phyloP scores from a whole-genome alignment of 164 flowering plant species.

The Stephania cephalantha region DNA sequence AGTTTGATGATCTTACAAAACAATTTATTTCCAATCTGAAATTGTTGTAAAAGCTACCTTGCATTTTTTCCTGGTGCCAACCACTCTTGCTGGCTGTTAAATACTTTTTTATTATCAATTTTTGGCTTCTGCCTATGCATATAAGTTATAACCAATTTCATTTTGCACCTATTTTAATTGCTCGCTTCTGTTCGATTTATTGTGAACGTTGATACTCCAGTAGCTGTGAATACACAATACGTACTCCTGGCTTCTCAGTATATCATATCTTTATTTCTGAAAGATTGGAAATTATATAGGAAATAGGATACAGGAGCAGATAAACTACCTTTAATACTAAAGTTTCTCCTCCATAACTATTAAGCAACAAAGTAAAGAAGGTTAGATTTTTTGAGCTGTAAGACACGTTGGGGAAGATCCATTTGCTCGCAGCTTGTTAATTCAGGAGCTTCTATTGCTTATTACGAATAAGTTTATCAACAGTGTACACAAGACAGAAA shows the following conservation, averaged over 20 bases:
- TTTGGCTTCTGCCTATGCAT: background rate
- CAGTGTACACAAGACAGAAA: background rate
- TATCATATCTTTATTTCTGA: background rate
- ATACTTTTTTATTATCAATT: background rate
- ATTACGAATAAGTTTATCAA: background rate
- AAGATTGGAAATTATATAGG: background rate
- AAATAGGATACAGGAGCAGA: background rate
- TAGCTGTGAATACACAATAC: background rate
- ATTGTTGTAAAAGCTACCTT: too few species aligned
- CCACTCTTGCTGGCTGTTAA: background rate
- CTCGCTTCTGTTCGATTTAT: background rate
- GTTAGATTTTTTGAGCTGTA: background rate
- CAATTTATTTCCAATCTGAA: too few species aligned
- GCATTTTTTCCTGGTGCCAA: background rate
- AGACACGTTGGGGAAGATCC: background rate
- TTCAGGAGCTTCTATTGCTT: background rate
- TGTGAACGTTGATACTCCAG: background rate
- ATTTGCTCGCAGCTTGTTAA: background rate
- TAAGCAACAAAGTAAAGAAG: background rate
- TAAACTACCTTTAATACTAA: background rate
- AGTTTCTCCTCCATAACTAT: background rate
- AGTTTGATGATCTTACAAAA: too few species aligned
- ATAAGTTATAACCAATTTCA: background rate
- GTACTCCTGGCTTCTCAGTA: background rate
- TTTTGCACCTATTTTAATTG: background rate